Percentiles rank a stretch among this genome's conserved stretches.
phyloP scores from a whole-genome alignment of 176 grass and related monocot species.

The Triticum dicoccoides region DNA sequence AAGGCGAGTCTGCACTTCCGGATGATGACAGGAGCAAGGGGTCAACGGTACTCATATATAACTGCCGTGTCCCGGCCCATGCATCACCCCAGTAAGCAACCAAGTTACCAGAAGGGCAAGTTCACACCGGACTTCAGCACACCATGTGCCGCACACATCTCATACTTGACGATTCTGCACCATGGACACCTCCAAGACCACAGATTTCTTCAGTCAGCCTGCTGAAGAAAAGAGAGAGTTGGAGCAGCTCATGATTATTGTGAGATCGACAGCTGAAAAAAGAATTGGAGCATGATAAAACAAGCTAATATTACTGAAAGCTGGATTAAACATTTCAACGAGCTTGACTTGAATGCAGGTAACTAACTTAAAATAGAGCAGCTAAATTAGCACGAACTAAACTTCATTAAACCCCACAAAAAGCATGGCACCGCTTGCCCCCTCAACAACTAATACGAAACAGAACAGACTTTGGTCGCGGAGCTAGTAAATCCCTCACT shows the following conservation, averaged over 20 bases:
- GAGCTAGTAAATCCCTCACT: constrained; percentile 4
- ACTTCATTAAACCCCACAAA: not conserved
- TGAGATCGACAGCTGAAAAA: constrained; percentile 6
- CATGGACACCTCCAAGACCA: constrained; percentile 10
- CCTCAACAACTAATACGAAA: not conserved
- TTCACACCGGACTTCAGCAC: constrained; percentile 13
- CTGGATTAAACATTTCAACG: not conserved
- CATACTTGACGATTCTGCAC: constrained; percentile 9
- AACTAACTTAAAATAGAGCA: constrained; percentile 8
- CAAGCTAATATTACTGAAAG: not conserved
- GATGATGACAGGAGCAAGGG: constrained; percentile 54
- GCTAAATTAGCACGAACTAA: constrained; percentile 17
- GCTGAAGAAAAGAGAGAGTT: constrained; percentile 12
- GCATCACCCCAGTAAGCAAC: constrained; percentile 35
- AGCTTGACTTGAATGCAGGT: constrained; percentile 10
- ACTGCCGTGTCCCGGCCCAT: constrained; percentile 29
- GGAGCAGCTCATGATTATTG: not conserved
- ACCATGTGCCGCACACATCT: constrained; percentile 4
- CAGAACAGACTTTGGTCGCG: not conserved
- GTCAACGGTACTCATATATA: constrained; percentile 78
- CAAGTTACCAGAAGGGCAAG: not conserved
- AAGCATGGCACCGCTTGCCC: not conserved
- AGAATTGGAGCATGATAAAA: not conserved
- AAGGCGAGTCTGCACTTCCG: constrained; percentile 44
- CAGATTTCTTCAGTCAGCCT: constrained; percentile 42